Percentiles rank a stretch among this genome's conserved stretches.
Conservation (phyloP, 768 basidiomycete species). For the Leccinum uliginosum region DNA sequence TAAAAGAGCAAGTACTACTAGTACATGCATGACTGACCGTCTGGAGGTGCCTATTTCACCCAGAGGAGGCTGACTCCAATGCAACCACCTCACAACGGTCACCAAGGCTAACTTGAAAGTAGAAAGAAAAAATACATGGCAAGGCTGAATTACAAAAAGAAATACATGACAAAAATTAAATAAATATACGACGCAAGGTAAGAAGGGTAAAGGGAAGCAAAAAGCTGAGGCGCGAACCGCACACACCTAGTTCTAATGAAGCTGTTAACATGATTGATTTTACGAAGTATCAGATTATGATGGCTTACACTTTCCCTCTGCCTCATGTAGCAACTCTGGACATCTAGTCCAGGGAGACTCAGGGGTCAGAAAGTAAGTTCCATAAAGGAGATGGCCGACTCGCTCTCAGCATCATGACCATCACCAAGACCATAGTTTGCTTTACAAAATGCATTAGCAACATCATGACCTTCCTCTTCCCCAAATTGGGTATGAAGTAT, state of each 20-base stretch:
- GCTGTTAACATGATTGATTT: not conserved
- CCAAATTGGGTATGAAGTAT: not conserved
- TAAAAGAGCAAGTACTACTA: no score
- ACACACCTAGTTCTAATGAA: not conserved
- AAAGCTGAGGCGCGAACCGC: not conserved
- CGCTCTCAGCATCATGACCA: not conserved
- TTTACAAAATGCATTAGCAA: not conserved
- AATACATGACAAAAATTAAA: no score
- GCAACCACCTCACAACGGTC: no score
- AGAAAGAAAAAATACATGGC: no score
- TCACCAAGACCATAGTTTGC: no score
- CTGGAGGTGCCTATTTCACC: no score
- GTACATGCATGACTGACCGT: no score
- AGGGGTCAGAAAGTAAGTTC: not conserved
- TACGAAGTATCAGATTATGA: not conserved
- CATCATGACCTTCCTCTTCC: not conserved
- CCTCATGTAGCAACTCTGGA: not conserved
- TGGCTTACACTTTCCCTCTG: not conserved
- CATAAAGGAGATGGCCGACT: not conserved
- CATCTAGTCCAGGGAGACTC: not conserved
- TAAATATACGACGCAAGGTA: no score
- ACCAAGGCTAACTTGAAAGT: no score
- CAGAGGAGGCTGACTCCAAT: no score
- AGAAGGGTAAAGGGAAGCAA: no score
- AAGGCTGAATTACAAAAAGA: no score